A percentile compares a stretch with the other conserved stretches of the same genome.
phyloP scores from a whole-genome alignment of 345 rosid species.

The Tarenaya hassleriana region DNA sequence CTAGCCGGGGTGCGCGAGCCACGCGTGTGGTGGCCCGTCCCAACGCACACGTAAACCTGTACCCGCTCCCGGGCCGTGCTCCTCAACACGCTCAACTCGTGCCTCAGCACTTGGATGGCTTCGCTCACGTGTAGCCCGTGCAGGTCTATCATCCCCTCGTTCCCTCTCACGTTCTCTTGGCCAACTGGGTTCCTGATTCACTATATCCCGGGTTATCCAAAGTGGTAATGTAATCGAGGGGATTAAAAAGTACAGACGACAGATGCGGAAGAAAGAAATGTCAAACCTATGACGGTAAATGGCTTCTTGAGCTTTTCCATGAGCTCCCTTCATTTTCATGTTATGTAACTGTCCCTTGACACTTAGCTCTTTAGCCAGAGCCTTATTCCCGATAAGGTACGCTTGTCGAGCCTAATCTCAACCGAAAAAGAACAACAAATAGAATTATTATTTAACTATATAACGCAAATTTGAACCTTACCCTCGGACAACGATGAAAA shows the following conservation, averaged over 20 bases:
- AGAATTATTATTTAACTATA: constrained; percentile 8
- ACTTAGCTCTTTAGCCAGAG: constrained; percentile 88
- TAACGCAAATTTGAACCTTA: constrained; percentile 1
- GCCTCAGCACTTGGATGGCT: constrained; percentile 81
- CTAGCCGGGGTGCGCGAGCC: constrained; percentile 93
- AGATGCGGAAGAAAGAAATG: too few species aligned
- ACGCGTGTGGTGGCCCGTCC: constrained; percentile 92
- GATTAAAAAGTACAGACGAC: too few species aligned
- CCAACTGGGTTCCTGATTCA: constrained; percentile 66
- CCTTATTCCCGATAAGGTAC: constrained; percentile 83
- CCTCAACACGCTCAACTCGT: constrained; percentile 66
- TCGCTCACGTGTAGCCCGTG: constrained; percentile 92
- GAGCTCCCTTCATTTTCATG: constrained; percentile 93
- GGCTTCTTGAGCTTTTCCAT: constrained; percentile 93
- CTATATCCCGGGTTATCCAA: background rate
- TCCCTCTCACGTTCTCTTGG: constrained; percentile 61
- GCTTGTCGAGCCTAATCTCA: constrained; percentile 77
- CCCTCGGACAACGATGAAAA: background rate
- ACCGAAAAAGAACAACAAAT: constrained; percentile 13
- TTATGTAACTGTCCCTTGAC: constrained; percentile 87
- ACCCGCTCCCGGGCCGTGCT: constrained; percentile 70
- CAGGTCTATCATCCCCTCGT: constrained; percentile 89
- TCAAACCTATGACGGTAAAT: constrained; percentile 90
- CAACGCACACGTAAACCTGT: constrained; percentile 86
- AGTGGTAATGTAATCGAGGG: constrained; percentile 1